Base-by-base conservation (phyloP, 2,329 filamentous ascomycete species). In the Arthrocladium fulminans region DNA sequence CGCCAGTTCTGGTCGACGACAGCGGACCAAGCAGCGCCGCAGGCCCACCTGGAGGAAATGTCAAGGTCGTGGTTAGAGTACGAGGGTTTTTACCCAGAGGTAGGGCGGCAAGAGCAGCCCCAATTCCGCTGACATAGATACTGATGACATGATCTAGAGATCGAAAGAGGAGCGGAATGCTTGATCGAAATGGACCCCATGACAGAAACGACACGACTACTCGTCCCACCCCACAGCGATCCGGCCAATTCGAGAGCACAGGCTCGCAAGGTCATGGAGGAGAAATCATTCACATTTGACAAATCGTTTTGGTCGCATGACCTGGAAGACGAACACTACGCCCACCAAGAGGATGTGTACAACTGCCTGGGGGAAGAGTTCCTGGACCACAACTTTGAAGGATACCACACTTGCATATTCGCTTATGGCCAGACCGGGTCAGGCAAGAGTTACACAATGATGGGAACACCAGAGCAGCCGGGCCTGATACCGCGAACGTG, bases 351-450 rank as follows among this genome's bases (percentile, higher is more conserved):
- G 60, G 86, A 96, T 60, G 84, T 98, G 48, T 97, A 98, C 73
- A 87, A 92, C 61, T 85, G 84, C 51, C 77, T 98, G 20, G 92
- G 92, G 48, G 88, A 96, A 65, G 92, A 97, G 63, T 97, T 98
- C 58, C 77, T 98, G 54, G 92, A 98, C 67, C 92, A 98, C 75
- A 98, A 98, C 70, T 98, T 98, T 61, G 89, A 96, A 64, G 92
- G 92, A 55, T 98, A 98, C 71, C 90, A 98, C 68, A 98, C 92
- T 0, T 98, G 92, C 67, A 98, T 98, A 58, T 97, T 98, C 63
- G 92, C 92, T 52, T 97, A 98, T 62, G 92, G 92, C 9, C 92
- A 98, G 72, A 98, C 92, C 0, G 92, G 92, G 20, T 94, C 89
- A 0, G 92, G 92, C 45, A 98, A 98, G 73, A 94, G 87, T 64